Conservation (phyloP, 345 rosid genomes). For the Mercurialis annua region DNA sequence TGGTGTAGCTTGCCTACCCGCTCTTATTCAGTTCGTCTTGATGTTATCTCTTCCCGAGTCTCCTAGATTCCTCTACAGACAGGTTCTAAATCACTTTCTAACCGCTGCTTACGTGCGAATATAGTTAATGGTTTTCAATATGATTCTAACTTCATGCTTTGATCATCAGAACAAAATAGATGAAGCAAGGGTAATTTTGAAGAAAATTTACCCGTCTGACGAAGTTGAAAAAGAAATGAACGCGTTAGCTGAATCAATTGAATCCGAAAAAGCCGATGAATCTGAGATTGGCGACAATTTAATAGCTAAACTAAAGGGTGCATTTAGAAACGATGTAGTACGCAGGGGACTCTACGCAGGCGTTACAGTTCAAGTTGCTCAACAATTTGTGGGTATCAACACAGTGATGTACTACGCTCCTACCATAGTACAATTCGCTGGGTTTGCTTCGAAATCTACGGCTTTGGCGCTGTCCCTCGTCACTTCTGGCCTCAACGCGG, state of each 20-base stretch:
- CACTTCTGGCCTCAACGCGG: slow-evolving; percentile 72
- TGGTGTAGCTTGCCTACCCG: slow-evolving; percentile 69
- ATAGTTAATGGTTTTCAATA: too few relatives aligned
- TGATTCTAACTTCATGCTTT: neutral
- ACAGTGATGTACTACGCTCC: slow-evolving; percentile 52
- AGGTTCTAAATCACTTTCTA: slow-evolving; percentile 23
- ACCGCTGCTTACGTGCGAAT: too few relatives aligned
- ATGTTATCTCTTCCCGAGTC: slow-evolving; percentile 77
- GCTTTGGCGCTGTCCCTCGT: slow-evolving; percentile 76
- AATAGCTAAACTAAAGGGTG: slow-evolving; percentile 54
- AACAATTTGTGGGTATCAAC: too few relatives aligned
- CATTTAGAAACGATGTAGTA: slow-evolving; percentile 42
- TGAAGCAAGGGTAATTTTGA: slow-evolving; percentile 59
- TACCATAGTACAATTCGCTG: slow-evolving; percentile 80
- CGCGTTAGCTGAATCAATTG: slow-evolving; percentile 49
- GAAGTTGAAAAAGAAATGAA: slow-evolving; percentile 60
- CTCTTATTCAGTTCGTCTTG: slow-evolving; percentile 54
- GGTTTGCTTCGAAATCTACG: slow-evolving; percentile 76
- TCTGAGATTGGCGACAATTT: slow-evolving; percentile 43
- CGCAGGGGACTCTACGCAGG: slow-evolving; percentile 82
- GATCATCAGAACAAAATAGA: slow-evolving; percentile 41
- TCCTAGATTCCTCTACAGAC: slow-evolving; percentile 74
- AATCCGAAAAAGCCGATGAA: slow-evolving; percentile 59
- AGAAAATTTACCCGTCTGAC: slow-evolving; percentile 55
- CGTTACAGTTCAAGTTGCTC: slow-evolving; percentile 73